These are phyloP conservation scores for Venturia effusa DNA, from an alignment of 2,329 filamentous ascomycete species.

Conservation along the genomic window DNA sequence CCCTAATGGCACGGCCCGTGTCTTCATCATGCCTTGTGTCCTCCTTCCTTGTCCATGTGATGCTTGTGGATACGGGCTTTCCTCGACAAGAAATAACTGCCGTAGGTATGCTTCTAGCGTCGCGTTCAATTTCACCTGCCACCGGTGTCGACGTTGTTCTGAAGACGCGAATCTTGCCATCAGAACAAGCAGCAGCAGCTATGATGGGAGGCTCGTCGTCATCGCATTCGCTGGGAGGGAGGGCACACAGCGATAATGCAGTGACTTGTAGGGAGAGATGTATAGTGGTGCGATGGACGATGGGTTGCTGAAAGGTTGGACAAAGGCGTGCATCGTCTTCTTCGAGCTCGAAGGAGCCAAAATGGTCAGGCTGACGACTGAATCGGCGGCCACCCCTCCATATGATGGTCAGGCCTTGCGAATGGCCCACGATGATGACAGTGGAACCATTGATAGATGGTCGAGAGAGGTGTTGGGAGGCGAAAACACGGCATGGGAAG, in stretches of 20 bases:
- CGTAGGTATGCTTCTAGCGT: constrained; percentile 36
- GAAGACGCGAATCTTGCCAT: constrained; percentile 11
- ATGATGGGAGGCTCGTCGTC: background rate
- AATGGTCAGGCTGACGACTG: too few species aligned
- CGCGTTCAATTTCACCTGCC: constrained; percentile 16
- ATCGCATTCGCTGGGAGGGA: background rate
- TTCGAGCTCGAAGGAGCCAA: background rate
- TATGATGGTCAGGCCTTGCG: constrained; percentile 44
- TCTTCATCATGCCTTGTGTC: constrained; percentile 16
- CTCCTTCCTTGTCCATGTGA: constrained; percentile 19
- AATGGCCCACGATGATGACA: constrained; percentile 49
- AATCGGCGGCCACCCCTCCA: constrained; percentile 46
- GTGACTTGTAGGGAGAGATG: background rate
- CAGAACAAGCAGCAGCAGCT: background rate
- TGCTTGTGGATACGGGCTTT: constrained; percentile 28
- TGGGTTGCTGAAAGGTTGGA: background rate
- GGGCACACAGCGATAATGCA: background rate
- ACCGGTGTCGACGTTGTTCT: background rate
- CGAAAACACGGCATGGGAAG: constrained; percentile 46
- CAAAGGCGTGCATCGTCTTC: background rate
- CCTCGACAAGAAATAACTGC: constrained; percentile 38
- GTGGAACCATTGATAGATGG: constrained; percentile 50
- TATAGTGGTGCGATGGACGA: background rate
- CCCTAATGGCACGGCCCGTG: background rate
- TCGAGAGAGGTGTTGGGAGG: constrained; percentile 46